Percentiles rank a stretch among this genome's conserved stretches.
phyloP scores from a whole-genome alignment of 208 protist genomes.

The Naegleria fowleri region DNA sequence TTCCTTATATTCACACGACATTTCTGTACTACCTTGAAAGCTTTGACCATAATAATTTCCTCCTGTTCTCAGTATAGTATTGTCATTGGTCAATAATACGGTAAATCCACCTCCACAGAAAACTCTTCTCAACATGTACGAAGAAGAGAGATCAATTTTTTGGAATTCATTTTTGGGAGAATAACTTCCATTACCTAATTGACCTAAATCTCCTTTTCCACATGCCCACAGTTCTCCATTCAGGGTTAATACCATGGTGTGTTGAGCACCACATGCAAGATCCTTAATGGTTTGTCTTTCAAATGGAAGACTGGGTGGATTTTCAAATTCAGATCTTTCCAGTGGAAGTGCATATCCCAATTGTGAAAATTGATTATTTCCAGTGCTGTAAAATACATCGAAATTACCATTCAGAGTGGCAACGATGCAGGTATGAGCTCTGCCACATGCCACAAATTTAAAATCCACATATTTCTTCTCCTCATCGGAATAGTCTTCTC shows the following conservation, averaged over 20 bases:
- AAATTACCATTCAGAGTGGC: background rate
- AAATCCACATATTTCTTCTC: background rate
- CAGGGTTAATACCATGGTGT: background rate
- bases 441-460: background rate
- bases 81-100: background rate
- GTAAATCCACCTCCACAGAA: slow-evolving; percentile 8
- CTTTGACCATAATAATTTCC: background rate
- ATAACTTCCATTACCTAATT: background rate
- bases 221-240: background rate
- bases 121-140: background rate
- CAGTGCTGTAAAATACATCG: slow-evolving; percentile 1
- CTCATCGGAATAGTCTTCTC: background rate
- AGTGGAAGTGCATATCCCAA: background rate
- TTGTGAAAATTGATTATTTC: background rate
- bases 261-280: background rate
- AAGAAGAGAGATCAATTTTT: background rate
- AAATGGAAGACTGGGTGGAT: background rate
- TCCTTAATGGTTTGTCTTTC: background rate
- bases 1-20: background rate
- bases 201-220: background rate
- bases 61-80: background rate
- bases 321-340: background rate
- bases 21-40: background rate
- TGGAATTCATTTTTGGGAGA: background rate
- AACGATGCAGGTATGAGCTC: background rate